Evolutionary conservation across 2,329 filamentous ascomycete genomes (phyloP).

Genomic region (Shiraia sp.): DNA sequence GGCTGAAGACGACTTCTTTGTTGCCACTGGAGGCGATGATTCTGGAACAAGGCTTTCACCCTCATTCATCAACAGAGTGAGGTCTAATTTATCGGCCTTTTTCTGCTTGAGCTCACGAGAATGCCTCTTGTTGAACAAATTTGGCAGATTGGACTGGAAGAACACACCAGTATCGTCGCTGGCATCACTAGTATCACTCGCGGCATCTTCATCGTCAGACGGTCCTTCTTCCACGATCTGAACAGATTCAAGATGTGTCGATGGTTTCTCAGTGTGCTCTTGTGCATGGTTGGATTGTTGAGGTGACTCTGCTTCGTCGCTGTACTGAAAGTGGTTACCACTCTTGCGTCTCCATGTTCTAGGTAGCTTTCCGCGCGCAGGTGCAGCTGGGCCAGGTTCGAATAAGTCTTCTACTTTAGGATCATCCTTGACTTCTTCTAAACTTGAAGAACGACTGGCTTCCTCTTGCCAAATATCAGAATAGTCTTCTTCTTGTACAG

Average conservation of each 20-base stretch:
- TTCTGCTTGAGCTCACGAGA: conserved; percentile 23
- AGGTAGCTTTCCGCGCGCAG: conserved; percentile 47
- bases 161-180: conserved; percentile 45
- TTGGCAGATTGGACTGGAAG: conserved; percentile 39
- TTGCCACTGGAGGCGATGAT: conserved; percentile 28
- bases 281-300: conserved; percentile 7
- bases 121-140: conserved; percentile 27
- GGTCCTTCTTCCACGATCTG: neutral
- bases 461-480: conserved; percentile 55
- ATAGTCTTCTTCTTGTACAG: conserved; percentile 19
- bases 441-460: conserved; percentile 44
- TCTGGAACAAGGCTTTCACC: conserved; percentile 38
- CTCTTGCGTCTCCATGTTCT: conserved; percentile 49
- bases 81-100: conserved; percentile 32
- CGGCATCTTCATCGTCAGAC: conserved; percentile 21
- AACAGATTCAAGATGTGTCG: conserved; percentile 6
- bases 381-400: conserved; percentile 32
- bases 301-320: conserved; percentile 40
- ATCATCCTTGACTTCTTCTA: conserved; percentile 21
- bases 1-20: conserved; percentile 15
- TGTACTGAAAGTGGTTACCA: conserved; percentile 43
- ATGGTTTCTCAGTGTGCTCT: neutral
- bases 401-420: conserved; percentile 41
- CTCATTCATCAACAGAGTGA: conserved; percentile 36
- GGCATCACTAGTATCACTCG: conserved; percentile 24